Percentiles rank a stretch among this genome's conserved stretches.
These are phyloP conservation scores for Penicillium waksmanii DNA, from an alignment of 495 filamentous ascomycete species.

Conservation along the genomic window DNA sequence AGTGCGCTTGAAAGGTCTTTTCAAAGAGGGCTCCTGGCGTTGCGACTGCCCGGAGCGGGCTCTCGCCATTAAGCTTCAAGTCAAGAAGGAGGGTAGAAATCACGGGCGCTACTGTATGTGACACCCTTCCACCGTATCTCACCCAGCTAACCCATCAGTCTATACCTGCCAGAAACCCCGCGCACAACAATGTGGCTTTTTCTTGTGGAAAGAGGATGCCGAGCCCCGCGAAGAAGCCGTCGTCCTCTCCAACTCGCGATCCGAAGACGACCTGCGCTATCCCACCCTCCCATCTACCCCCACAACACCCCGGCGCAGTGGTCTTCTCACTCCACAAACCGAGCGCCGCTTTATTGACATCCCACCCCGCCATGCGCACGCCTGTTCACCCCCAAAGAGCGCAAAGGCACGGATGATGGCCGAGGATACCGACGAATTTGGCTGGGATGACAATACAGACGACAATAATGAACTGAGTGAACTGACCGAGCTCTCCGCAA, in stretches of 20 bases:
- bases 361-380: conserved; percentile 16
- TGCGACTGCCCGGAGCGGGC: conserved; percentile 70
- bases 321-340: conserved; percentile 44
- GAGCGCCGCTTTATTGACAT: conserved; percentile 21
- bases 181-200: conserved; percentile 65
- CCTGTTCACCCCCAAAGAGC: conserved; percentile 35
- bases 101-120: conserved; percentile 60
- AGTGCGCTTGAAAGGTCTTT: conserved; percentile 18
- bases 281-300: conserved; percentile 31
- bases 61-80: conserved; percentile 61
- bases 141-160: conserved; percentile 39
- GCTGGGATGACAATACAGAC: conserved; percentile 49
- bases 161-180: conserved; percentile 65
- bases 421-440: conserved; percentile 49
- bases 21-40: conserved; percentile 59
- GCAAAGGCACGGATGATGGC: conserved; percentile 46
- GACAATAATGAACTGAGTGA: conserved; percentile 32
- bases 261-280: conserved; percentile 31
- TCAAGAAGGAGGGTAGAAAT: conserved; percentile 69
- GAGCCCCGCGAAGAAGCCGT: conserved; percentile 54
- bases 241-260: conserved; percentile 54
- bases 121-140: not conserved
- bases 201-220: conserved; percentile 71
- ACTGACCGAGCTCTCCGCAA: conserved; percentile 15
- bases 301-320: conserved; percentile 14